These are phyloP conservation scores for Zoysia japonica DNA, from an alignment of 176 grass and related monocot species.

Conservation along the genomic window DNA sequence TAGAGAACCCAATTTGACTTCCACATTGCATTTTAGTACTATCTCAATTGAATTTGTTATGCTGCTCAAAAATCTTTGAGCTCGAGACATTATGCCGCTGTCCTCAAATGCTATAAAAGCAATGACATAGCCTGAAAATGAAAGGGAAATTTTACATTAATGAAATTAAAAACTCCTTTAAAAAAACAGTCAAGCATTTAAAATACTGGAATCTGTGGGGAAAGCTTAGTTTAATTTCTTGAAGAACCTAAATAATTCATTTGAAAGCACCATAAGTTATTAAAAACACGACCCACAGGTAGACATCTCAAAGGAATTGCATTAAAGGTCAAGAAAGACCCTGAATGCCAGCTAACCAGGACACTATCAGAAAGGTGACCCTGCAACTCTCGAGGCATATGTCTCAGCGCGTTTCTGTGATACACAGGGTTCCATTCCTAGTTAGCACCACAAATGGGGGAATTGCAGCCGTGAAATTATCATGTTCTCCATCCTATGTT, in stretches of 20 bases:
- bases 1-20: constrained; percentile 59
- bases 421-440: no score
- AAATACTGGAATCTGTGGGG: neutral
- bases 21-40: constrained; percentile 64
- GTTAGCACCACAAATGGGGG: no score
- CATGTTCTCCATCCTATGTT: neutral
- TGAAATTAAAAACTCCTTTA: neutral
- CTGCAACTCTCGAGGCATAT: no score
- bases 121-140: constrained; percentile 54
- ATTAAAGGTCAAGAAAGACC: no score
- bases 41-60: constrained; percentile 87
- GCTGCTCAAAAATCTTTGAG: constrained; percentile 83
- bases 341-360: no score
- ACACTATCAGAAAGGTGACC: no score
- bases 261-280: neutral
- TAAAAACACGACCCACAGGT: neutral
- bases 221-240: constrained; percentile 23
- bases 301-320: no score
- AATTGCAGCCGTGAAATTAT: no score
- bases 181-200: constrained; percentile 11
- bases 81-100: constrained; percentile 56
- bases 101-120: constrained; percentile 74
- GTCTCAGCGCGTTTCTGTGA: no score
- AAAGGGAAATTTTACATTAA: neutral
- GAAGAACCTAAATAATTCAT: neutral